A percentile compares a stretch with the other conserved stretches of the same genome.
phyloP scores from a whole-genome alignment of 2,329 filamentous ascomycete genomes.

The Penicillium glabrum region DNA sequence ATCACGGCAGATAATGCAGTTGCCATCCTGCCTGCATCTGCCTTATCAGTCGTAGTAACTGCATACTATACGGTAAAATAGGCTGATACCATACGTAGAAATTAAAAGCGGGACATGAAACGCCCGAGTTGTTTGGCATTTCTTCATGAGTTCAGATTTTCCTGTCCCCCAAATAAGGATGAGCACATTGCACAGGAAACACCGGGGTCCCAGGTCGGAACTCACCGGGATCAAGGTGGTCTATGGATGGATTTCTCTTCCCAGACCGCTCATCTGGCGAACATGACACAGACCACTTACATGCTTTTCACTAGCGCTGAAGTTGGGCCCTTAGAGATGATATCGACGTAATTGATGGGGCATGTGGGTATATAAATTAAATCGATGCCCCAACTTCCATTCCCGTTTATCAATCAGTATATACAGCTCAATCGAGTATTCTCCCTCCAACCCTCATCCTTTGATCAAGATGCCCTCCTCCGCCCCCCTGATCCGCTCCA shows the following conservation, averaged over 20 bases:
- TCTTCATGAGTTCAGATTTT: neutral
- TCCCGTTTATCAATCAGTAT: constrained; percentile 3
- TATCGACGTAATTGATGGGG: neutral
- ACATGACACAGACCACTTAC: constrained; percentile 5
- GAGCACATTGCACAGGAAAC: neutral
- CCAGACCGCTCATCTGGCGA: constrained; percentile 11
- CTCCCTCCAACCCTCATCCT: neutral
- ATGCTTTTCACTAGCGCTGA: constrained; percentile 16
- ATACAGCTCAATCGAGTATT: neutral
- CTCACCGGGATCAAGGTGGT: constrained; percentile 4
- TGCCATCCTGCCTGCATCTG: constrained; percentile 18
- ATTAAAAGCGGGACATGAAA: too few relatives aligned
- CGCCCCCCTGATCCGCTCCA: constrained; percentile 31
- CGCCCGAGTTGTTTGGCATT: neutral
- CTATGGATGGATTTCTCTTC: neutral
- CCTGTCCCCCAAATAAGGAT: neutral
- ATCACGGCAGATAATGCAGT: constrained; percentile 25
- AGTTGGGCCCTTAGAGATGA: constrained; percentile 3
- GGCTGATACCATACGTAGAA: neutral
- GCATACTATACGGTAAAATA: neutral
- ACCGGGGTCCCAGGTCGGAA: constrained; percentile 2
- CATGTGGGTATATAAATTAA: neutral
- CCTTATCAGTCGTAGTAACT: constrained; percentile 15
- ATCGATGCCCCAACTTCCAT: neutral
- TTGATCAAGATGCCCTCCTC: constrained; percentile 30